Conservation (phyloP, 768 basidiomycete genomes). For the Xerocomellus intermedius region DNA sequence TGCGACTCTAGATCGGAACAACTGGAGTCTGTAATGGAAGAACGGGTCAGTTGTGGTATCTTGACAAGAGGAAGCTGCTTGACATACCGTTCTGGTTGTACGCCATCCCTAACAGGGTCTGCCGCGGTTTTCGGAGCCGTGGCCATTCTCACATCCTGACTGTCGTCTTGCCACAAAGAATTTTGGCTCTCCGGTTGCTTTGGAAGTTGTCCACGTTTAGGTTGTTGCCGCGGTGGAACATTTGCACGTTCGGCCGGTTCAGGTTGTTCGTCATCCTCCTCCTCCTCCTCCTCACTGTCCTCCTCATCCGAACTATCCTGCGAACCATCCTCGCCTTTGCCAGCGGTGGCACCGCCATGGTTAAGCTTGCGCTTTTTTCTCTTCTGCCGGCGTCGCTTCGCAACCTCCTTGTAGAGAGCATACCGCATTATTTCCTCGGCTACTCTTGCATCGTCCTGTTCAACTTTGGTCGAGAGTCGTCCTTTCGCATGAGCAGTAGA, state of each 20-base stretch:
- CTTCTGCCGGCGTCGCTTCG: constrained; percentile 63
- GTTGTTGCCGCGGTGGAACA: constrained; percentile 40
- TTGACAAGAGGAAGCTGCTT: constrained; percentile 3
- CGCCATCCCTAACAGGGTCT: constrained; percentile 38
- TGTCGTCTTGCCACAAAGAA: constrained; percentile 66
- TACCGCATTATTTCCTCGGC: constrained; percentile 97
- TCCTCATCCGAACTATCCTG: constrained; percentile 37
- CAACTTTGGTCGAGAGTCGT: constrained; percentile 81
- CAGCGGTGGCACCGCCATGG: constrained; percentile 53
- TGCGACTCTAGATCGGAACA: constrained; percentile 81
- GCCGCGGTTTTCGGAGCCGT: constrained; percentile 41
- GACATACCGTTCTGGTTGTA: constrained; percentile 60
- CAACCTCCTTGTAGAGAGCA: constrained; percentile 96
- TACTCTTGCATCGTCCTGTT: constrained; percentile 79
- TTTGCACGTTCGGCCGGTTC: constrained; percentile 47
- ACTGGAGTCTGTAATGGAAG: constrained; percentile 50
- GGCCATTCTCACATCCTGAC: constrained; percentile 64
- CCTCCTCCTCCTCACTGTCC: constrained; percentile 44
- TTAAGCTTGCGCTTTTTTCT: constrained; percentile 88
- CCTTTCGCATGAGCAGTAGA: constrained; percentile 98
- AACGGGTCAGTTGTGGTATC: neutral
- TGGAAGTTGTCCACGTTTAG: constrained; percentile 22
- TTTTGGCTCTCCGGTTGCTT: constrained; percentile 42
- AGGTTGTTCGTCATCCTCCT: constrained; percentile 39
- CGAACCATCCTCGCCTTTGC: constrained; percentile 51